Conservation (phyloP, 495 filamentous ascomycete genomes). For the Neurospora hispaniola region DNA sequence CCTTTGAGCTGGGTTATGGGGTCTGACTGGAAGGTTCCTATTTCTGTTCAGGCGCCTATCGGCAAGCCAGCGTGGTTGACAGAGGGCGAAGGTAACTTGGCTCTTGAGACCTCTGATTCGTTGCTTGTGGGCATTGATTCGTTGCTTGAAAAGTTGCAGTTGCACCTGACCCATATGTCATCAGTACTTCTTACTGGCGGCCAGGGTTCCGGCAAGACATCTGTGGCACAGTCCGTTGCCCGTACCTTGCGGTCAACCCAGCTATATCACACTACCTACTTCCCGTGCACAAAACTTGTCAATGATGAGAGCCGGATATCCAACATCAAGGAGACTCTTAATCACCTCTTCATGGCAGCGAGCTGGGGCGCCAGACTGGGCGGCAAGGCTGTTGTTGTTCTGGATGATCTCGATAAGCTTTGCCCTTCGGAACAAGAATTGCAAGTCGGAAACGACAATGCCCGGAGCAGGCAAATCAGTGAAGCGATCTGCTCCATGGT, state of each 20-base stretch:
- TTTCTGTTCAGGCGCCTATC: conserved; percentile 64
- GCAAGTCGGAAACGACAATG: conserved; percentile 84
- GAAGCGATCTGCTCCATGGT: conserved; percentile 78
- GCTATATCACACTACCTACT: conserved; percentile 69
- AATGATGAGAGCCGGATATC: conserved; percentile 81
- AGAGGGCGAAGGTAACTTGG: conserved; percentile 37
- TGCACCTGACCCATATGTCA: conserved; percentile 69
- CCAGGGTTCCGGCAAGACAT: conserved; percentile 81
- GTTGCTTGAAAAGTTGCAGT: conserved; percentile 56
- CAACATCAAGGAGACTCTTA: conserved; percentile 80
- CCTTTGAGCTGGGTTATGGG: conserved; percentile 64
- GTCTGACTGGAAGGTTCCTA: conserved; percentile 55
- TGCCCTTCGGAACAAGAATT: conserved; percentile 89
- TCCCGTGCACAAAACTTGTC: conserved; percentile 71
- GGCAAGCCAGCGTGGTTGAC: conserved; percentile 44
- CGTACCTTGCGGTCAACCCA: conserved; percentile 52
- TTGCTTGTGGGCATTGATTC: conserved; percentile 78
- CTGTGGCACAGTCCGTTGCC: conserved; percentile 50
- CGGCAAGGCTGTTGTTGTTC: conserved; percentile 68
- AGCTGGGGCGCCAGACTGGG: conserved; percentile 81
- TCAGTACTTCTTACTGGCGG: conserved; percentile 84
- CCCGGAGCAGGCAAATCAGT: conserved; percentile 81
- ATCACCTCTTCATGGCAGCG: conserved; percentile 72
- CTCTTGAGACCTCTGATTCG: conserved; percentile 41
- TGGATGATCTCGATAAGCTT: conserved; percentile 87